Conservation (phyloP, 2,329 filamentous ascomycete genomes). For the Epichloe brachyelytri region DNA sequence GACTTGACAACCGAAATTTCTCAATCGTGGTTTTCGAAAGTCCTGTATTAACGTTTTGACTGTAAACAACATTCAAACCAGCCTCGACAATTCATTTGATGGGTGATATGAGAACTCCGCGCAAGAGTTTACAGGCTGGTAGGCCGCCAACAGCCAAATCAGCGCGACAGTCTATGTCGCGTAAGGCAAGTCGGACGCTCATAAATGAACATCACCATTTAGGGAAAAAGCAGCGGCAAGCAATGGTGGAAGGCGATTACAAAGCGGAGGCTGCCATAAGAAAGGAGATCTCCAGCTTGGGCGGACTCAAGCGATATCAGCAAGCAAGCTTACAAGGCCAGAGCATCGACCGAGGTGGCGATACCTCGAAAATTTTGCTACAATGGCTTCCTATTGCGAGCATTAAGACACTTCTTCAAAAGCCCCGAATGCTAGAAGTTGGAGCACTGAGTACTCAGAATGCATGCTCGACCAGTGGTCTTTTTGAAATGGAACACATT, state of each 20-base stretch:
- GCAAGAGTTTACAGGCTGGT: conserved; percentile 33
- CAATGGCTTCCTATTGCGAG: conserved; percentile 39
- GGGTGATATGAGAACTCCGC: conserved; percentile 25
- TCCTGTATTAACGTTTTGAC: no score
- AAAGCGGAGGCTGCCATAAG: conserved; percentile 32
- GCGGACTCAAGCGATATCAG: conserved; percentile 52
- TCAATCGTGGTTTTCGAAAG: no score
- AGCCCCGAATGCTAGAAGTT: conserved; percentile 67
- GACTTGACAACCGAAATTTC: no score
- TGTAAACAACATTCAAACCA: not conserved
- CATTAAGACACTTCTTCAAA: conserved; percentile 13
- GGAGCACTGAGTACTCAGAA: conserved; percentile 78
- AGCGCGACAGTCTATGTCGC: conserved; percentile 45
- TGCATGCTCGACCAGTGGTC: conserved; percentile 59
- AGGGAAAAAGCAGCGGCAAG: conserved; percentile 48
- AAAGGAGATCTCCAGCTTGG: conserved; percentile 42
- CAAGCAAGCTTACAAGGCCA: conserved; percentile 57
- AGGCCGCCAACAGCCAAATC: conserved; percentile 41
- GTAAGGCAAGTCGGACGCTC: conserved; percentile 49
- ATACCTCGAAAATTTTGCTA: conserved; percentile 51
- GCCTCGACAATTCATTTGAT: not conserved
- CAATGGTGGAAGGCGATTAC: conserved; percentile 37
- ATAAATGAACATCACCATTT: conserved; percentile 55
- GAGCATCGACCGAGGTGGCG: conserved; percentile 50
- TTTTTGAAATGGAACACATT: conserved; percentile 69